Percentiles rank a stretch among this genome's conserved stretches.
These are phyloP conservation scores for Plectranthus barbatus DNA, from an alignment of 257 asterid species.

Conservation along the genomic window DNA sequence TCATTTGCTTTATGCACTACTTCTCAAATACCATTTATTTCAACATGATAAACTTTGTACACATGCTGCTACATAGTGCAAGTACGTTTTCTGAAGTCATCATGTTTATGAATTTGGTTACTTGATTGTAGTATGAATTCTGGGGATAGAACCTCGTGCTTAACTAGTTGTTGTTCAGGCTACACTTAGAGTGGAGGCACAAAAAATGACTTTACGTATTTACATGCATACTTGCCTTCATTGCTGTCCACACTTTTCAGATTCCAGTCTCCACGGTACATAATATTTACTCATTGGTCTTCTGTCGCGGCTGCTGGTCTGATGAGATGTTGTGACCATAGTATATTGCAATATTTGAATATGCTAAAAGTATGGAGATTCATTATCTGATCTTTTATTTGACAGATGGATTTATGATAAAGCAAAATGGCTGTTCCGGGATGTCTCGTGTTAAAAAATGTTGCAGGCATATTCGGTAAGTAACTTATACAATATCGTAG, in stretches of 20 bases:
- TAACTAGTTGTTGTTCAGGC: neutral
- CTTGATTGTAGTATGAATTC: neutral
- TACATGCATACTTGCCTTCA: neutral
- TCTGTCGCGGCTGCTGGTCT: neutral
- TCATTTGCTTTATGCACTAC: slow-evolving; percentile 10
- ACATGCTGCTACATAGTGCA: neutral
- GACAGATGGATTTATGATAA: slow-evolving; percentile 96
- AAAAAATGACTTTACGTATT: neutral
- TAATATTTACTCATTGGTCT: neutral
- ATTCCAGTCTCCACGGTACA: neutral
- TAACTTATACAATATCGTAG: no score
- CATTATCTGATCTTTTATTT: no score
- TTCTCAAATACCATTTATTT: slow-evolving; percentile 5
- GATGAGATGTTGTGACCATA: neutral
- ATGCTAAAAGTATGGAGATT: neutral
- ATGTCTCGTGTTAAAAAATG: slow-evolving; percentile 46
- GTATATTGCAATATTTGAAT: neutral
- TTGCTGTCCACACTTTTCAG: neutral
- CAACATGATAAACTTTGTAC: neutral
- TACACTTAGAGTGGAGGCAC: neutral
- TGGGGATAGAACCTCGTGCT: neutral
- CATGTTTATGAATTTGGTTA: neutral
- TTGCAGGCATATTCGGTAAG: slow-evolving; percentile 14
- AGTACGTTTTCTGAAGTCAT: neutral
- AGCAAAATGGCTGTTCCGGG: slow-evolving; percentile 82